Conservation (phyloP, 2,329 filamentous ascomycete species). For the Microcyclospora pomicola region DNA sequence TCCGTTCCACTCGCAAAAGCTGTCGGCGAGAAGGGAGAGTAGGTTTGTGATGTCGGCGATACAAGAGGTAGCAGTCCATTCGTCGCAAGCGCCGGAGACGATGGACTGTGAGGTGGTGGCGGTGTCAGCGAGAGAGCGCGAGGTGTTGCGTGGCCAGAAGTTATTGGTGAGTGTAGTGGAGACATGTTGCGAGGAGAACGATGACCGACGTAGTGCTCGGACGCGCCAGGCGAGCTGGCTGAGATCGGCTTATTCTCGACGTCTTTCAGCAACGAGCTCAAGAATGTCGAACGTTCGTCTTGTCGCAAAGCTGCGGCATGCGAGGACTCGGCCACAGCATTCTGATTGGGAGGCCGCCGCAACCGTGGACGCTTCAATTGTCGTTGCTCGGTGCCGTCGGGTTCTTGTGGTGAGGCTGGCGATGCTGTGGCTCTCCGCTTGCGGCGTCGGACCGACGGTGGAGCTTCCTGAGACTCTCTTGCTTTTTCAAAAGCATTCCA, state of each 20-base stretch:
- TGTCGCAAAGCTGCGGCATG: constrained; percentile 17
- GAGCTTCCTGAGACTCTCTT: constrained; percentile 48
- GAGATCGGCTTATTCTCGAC: constrained; percentile 49
- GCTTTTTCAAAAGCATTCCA: constrained; percentile 88
- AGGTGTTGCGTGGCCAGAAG: constrained; percentile 50
- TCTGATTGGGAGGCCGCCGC: constrained; percentile 30
- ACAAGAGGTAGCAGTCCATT: constrained; percentile 14
- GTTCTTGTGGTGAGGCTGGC: constrained; percentile 50
- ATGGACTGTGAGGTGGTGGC: constrained; percentile 46
- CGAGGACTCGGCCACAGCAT: constrained; percentile 24
- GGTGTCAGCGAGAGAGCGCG: constrained; percentile 55
- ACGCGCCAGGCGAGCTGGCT: constrained; percentile 21
- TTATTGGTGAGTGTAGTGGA: constrained; percentile 50
- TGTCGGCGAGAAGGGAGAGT: constrained; percentile 49
- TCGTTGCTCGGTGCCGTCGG: constrained; percentile 49
- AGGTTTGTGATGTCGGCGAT: constrained; percentile 50
- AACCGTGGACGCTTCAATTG: constrained; percentile 71
- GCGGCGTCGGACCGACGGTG: constrained; percentile 26
- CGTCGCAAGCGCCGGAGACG: constrained; percentile 51
- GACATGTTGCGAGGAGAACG: constrained; percentile 40
- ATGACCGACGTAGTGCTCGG: constrained; percentile 21
- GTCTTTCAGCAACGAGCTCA: constrained; percentile 77
- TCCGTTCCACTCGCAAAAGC: constrained; percentile 14
- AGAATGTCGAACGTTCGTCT: constrained; percentile 48
- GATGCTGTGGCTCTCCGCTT: constrained; percentile 72